These are phyloP conservation scores for Senna tora DNA, from an alignment of 306 rosid species.

Conservation along the genomic window DNA sequence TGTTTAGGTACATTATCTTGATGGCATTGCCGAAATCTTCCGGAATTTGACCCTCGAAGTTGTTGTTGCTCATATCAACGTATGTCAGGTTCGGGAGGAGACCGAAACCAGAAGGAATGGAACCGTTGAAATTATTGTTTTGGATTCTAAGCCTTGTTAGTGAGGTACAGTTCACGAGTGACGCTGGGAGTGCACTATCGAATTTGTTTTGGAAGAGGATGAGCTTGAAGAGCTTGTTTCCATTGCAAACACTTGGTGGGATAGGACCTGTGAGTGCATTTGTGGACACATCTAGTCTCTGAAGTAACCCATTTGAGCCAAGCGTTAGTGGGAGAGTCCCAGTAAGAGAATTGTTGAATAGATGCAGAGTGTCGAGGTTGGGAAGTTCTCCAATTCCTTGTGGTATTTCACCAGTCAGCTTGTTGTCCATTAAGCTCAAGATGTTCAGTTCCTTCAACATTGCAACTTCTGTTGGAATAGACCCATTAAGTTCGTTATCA, in stretches of 20 bases:
- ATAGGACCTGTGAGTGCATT: constrained; percentile 82
- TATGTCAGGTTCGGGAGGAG: constrained; percentile 61
- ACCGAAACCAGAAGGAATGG: constrained; percentile 68
- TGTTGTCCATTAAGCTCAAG: constrained; percentile 64
- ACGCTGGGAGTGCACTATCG: constrained; percentile 43
- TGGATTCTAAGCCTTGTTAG: constrained; percentile 69
- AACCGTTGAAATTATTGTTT: constrained; percentile 68
- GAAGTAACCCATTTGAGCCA: constrained; percentile 60
- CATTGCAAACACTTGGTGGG: constrained; percentile 62
- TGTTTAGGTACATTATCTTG: constrained; percentile 60
- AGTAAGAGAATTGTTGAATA: constrained; percentile 77
- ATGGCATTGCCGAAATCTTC: constrained; percentile 63
- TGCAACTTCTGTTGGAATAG: constrained; percentile 58
- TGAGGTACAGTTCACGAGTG: constrained; percentile 63
- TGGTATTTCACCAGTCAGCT: constrained; percentile 74
- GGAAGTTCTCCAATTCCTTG: constrained; percentile 68
- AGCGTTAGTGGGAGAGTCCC: constrained; percentile 73
- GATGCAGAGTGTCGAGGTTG: constrained; percentile 51
- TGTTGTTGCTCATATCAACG: constrained; percentile 79
- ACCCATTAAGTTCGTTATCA: constrained; percentile 70
- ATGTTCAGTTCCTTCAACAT: constrained; percentile 46
- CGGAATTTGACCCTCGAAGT: constrained; percentile 68
- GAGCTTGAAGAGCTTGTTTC: constrained; percentile 62
- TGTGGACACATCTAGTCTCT: constrained; percentile 68
- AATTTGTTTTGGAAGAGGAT: constrained; percentile 68